Evolutionary conservation across 345 rosid genomes (phyloP), one percentile per base, ranked within the genome.

Genomic region (Acer saccharum): DNA sequence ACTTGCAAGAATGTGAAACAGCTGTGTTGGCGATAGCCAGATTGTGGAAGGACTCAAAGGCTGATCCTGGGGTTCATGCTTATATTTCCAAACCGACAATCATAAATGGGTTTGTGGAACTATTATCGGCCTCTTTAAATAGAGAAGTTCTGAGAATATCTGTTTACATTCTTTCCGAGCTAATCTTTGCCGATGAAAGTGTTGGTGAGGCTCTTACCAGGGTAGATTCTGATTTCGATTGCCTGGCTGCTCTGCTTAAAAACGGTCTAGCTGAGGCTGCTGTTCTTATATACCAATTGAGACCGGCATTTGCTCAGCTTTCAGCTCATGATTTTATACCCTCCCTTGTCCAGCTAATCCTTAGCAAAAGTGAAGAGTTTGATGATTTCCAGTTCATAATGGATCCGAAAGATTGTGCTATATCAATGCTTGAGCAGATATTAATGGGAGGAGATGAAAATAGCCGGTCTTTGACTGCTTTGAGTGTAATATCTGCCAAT

Each of bases 211-310:
- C 84, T 27, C 86, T 89, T 50, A 89, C 88, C 5, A 80, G 90
- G 76, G 86, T 85, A 8, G 92, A 91, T 73, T 87, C 89, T 43
- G 93, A 91, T 82, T 87, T 88, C 25, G 88, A 84, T 62, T 89
- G 89, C 81, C 81, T 91, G 13, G 89, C 91, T 39, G 83, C 83
- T 69, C 77, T 91, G 74, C 79, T 89, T 10, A 89, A 89, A 80
- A 91, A 89, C 32, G 95, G 95, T 21, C 84, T 89, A 20, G 80
- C 77, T 2, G 95, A 91, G 82, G 87, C 93, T 73, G 89, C 84
- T 6, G 87, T 88, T 63, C 89, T 89, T 27, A 82, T 89, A 64
- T 82, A 78, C 89, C 93, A 85, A 70, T 82, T 88, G 68, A 74
- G 83, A 81, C 93, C 93, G 27, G 71, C 87, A 41, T 87, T 79